These are phyloP conservation scores for Leishmania tarentolae DNA, from an alignment of 208 protist species.

Conservation along the genomic window DNA sequence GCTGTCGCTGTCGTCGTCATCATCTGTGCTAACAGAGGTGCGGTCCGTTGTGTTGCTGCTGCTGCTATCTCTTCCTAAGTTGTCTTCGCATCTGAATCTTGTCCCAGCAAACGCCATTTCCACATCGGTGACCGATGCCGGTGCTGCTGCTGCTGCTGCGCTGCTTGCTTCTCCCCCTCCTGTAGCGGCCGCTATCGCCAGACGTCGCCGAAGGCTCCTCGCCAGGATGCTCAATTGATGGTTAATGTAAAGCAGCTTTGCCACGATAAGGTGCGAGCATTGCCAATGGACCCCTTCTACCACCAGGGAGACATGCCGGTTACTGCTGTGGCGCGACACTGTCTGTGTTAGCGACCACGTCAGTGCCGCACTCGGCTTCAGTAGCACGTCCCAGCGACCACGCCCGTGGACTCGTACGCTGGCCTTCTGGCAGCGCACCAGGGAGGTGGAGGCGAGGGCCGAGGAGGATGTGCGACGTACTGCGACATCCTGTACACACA, in stretches of 20 bases:
- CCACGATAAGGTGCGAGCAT: constrained; percentile 58
- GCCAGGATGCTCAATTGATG: constrained; percentile 28
- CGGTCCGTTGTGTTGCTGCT: background rate
- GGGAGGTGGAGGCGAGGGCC: constrained; percentile 20
- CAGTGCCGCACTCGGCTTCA: constrained; percentile 43
- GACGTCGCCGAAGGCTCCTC: constrained; percentile 12
- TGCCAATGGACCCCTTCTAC: constrained; percentile 64
- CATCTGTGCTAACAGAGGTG: constrained; percentile 1
- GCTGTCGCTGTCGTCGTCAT: background rate
- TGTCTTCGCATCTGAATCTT: background rate
- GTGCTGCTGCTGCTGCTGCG: background rate
- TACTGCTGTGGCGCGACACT: constrained; percentile 57
- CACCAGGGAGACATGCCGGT: constrained; percentile 35
- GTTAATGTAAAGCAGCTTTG: constrained; percentile 60
- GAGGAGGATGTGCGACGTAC: constrained; percentile 33
- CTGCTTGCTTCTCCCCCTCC: background rate
- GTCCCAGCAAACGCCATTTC: background rate
- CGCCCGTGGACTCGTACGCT: constrained; percentile 69
- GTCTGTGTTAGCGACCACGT: constrained; percentile 44
- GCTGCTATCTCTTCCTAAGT: background rate
- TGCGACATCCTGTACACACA: constrained; percentile 39
- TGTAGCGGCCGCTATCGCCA: constrained; percentile 11
- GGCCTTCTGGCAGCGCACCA: constrained; percentile 39
- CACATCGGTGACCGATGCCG: background rate
- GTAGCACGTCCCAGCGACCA: constrained; percentile 70